Percentiles rank a stretch among this genome's conserved stretches.
Conservation (phyloP, 192 early-diverging fungal genomes). For the Chytriomyces confervae region DNA sequence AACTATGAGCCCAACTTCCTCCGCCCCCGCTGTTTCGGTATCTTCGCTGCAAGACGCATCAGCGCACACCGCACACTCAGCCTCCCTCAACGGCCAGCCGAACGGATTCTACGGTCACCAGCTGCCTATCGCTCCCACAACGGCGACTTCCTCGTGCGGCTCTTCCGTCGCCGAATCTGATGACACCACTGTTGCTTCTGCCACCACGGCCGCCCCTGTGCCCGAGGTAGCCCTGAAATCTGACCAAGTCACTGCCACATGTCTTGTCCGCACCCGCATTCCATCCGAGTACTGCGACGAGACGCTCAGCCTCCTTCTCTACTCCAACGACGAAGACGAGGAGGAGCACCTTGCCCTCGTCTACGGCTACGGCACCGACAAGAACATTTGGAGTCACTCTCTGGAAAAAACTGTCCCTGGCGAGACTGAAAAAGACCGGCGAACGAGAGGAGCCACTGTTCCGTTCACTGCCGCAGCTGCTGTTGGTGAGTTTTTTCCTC, state of each 20-base stretch:
- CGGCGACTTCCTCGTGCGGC: background rate
- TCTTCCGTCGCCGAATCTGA: background rate
- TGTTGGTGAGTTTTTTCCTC: too few relatives aligned
- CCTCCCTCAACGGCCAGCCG: too few relatives aligned
- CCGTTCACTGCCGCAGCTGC: too few relatives aligned
- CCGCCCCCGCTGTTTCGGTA: too few relatives aligned
- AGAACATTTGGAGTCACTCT: slow-evolving; percentile 62
- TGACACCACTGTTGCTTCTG: background rate
- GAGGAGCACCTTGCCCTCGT: slow-evolving; percentile 96
- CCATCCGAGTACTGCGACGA: slow-evolving; percentile 47
- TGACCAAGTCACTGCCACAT: slow-evolving; percentile 24
- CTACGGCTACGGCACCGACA: slow-evolving; percentile 73
- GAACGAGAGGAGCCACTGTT: slow-evolving; percentile 75
- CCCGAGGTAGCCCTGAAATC: background rate
- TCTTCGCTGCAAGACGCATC: too few relatives aligned
- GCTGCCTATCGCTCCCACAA: background rate
- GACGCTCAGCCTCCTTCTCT: slow-evolving; percentile 69
- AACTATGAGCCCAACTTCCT: too few relatives aligned
- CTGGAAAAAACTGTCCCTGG: slow-evolving; percentile 68
- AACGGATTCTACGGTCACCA: slow-evolving; percentile 28
- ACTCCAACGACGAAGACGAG: slow-evolving; percentile 80
- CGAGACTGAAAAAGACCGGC: slow-evolving; percentile 82
- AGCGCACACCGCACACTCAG: too few relatives aligned
- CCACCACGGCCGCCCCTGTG: background rate
- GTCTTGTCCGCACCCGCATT: slow-evolving; percentile 48